Percentiles rank a stretch among this genome's conserved stretches.
phyloP scores from a whole-genome alignment of 108 stramenopile genomes.

The Parietichytrium sp. region DNA sequence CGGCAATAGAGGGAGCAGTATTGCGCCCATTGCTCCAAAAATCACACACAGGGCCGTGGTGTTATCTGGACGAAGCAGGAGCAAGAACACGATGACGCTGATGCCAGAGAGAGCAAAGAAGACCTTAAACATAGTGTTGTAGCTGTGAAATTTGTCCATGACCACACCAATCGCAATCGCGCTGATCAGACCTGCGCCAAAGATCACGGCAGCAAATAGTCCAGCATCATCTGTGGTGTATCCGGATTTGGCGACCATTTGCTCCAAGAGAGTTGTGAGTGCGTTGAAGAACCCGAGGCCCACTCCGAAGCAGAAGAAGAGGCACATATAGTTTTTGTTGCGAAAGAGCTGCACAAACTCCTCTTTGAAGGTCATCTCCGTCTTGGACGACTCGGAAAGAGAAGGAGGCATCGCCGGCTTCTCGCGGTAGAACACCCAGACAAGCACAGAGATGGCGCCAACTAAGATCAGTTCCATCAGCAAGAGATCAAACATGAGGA shows the following conservation, averaged over 20 bases:
- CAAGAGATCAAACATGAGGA: slow-evolving; percentile 24
- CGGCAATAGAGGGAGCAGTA: slow-evolving; percentile 35
- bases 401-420: slow-evolving; percentile 46
- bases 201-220: slow-evolving; percentile 46
- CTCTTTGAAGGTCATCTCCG: neutral
- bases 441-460: neutral
- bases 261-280: slow-evolving; percentile 49
- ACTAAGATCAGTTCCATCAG: neutral
- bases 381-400: neutral
- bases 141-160: slow-evolving; percentile 37
- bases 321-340: slow-evolving; percentile 38
- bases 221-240: slow-evolving; percentile 53
- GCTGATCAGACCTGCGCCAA: slow-evolving; percentile 48
- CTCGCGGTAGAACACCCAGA: neutral
- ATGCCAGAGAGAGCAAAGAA: neutral
- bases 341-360: neutral
- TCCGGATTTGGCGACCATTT: slow-evolving; percentile 45
- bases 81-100: neutral
- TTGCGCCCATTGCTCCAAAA: slow-evolving; percentile 27
- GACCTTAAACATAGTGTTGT: slow-evolving; percentile 7
- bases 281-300: slow-evolving; percentile 57
- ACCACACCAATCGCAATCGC: slow-evolving; percentile 41
- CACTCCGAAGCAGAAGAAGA: slow-evolving; percentile 41
- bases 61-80: neutral
- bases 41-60: neutral